These are phyloP conservation scores for Basipetospora chlamydospora DNA, from an alignment of 2,329 filamentous ascomycete genomes.

Conservation along the genomic window DNA sequence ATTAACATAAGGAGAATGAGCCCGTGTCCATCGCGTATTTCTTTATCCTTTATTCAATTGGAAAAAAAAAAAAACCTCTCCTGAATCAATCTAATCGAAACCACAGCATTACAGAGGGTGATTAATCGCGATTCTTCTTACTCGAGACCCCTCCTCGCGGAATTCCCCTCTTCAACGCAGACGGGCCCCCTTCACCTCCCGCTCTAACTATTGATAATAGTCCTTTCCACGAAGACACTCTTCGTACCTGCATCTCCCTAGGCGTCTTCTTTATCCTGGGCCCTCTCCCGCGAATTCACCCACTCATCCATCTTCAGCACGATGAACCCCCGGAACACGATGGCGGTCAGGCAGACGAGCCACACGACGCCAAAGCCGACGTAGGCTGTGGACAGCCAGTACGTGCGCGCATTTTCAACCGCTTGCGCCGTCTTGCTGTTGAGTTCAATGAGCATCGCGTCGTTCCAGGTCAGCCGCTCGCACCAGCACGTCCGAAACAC, in stretches of 20 bases:
- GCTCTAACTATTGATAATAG: neutral
- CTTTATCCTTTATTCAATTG: too few species aligned
- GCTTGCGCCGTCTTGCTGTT: neutral
- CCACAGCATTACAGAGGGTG: too few species aligned
- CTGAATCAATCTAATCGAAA: too few species aligned
- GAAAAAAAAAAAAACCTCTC: too few species aligned
- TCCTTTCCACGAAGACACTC: neutral
- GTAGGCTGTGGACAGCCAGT: neutral
- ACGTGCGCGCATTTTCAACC: neutral
- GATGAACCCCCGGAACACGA: neutral
- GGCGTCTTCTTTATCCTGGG: neutral
- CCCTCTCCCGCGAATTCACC: neutral
- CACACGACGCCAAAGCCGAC: neutral
- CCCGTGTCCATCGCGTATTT: too few species aligned
- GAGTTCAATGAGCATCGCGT: neutral
- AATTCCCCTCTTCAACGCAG: too few species aligned
- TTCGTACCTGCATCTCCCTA: neutral
- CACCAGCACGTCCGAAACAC: neutral
- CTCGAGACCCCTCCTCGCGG: too few species aligned
- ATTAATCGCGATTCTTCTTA: too few species aligned
- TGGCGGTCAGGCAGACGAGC: neutral
- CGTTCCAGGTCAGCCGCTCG: neutral
- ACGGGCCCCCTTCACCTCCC: neutral
- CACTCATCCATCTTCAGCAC: neutral
- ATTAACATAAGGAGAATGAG: too few species aligned